Base-by-base conservation (phyloP, 768 basidiomycete genomes). In the Boletus eberwhitei region DNA sequence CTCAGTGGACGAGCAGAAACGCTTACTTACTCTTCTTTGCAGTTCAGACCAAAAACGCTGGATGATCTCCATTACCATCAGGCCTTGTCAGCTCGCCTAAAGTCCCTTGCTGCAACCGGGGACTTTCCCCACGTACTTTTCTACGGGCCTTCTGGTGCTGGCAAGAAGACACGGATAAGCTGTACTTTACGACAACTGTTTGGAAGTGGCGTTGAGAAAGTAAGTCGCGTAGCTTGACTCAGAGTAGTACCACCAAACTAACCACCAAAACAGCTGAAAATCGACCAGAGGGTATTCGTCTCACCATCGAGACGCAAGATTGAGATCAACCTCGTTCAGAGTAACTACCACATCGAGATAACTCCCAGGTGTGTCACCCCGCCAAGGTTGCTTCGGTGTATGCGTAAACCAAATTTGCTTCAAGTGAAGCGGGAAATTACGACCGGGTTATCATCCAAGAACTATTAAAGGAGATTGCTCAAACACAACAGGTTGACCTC, bases 71-170 rank as follows among this genome's bases (percentile, higher is more conserved):
- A 94, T 66, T 98, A 99, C 70, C 96, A 98, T 67, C 69, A 77
- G 34, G 81, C 79, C 39, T 84, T 99, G 32, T 91, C 94, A 19
- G 77, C 80, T 22, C 83, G 96, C 24, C 76, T 98, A 32, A 81
- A 80, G 56, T 88, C 94, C 2, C 76, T 98, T 58, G 87, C 95
- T 0, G 81, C 85, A 1, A 87, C 91, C 1, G 91, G 92, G 1
- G 95, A 98, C 76, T 98, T 99, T 68, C 96, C 96, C 8, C 96
- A 99, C 69, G 86, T 97, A 76, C 82, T 99, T 2, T 96, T 98
- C 75, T 99, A 98, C 66, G 96, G 96, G 0, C 96, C 96, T 9
- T 91, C 91, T 5, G 96, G 96, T 21, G 93, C 96, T 14, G 96
- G 96, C 16, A 98, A 98, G 78, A 99, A 99, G 81, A 98, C 96